Percentiles rank a stretch among this genome's conserved stretches.
Evolutionary conservation across 78 protist species (phyloP).

Genomic region (Guillardia theta): DNA sequence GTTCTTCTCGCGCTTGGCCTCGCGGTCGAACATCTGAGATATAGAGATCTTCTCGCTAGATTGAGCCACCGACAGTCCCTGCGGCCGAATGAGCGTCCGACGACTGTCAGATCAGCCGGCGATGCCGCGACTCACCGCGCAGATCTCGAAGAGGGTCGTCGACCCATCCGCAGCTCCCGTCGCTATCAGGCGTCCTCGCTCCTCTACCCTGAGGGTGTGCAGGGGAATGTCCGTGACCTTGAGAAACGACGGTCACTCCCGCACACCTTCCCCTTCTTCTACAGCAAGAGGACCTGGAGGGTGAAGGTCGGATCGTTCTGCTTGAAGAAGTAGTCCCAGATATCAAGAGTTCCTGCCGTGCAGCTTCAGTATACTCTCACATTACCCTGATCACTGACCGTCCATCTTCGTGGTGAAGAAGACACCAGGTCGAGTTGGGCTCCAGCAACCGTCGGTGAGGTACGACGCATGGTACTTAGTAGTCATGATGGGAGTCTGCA

Average conservation of each 20-base stretch:
- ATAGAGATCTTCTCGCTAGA: constrained; percentile 61
- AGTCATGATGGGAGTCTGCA: constrained; percentile 67
- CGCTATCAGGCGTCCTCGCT: constrained; percentile 58
- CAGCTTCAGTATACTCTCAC: too few species aligned
- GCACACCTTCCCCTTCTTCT: not conserved
- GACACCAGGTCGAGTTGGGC: constrained; percentile 74
- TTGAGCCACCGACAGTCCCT: constrained; percentile 2
- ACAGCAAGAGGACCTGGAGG: too few species aligned
- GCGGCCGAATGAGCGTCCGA: too few species aligned
- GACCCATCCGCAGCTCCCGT: constrained; percentile 71
- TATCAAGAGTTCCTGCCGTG: constrained; percentile 69
- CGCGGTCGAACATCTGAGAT: constrained; percentile 7
- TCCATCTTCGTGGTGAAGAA: constrained; percentile 74
- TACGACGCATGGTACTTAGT: constrained; percentile 62
- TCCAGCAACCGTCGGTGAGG: constrained; percentile 78
- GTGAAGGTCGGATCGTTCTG: constrained; percentile 67
- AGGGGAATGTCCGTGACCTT: constrained; percentile 49
- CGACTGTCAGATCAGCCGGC: too few species aligned
- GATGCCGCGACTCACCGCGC: constrained; percentile 47
- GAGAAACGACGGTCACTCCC: not conserved
- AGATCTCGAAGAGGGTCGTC: constrained; percentile 62
- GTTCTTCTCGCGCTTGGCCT: constrained; percentile 66
- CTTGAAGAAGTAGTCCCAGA: constrained; percentile 76
- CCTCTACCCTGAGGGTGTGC: constrained; percentile 47
- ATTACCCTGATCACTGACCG: too few species aligned